Evolutionary conservation across 768 basidiomycete genomes (phyloP).

Genomic region (Gymnopilus dilepis): DNA sequence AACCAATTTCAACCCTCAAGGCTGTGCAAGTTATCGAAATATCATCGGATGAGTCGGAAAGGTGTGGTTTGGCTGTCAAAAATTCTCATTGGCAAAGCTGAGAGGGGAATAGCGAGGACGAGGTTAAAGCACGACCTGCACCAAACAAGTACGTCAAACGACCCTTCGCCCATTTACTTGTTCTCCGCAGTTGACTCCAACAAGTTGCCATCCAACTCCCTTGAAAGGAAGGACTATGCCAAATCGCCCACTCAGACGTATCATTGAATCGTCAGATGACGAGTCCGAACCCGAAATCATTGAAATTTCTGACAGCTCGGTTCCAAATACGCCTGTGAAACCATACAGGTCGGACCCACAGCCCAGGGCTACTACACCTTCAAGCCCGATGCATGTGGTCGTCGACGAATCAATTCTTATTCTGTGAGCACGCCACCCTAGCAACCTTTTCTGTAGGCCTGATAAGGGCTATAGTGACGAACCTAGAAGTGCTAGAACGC

Average conservation of each 20-base stretch:
- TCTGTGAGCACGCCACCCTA: conserved; percentile 30
- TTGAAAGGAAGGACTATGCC: conserved; percentile 10
- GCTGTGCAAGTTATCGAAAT: conserved; percentile 55
- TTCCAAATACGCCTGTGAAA: conserved; percentile 1
- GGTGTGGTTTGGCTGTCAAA: neutral
- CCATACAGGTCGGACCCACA: neutral
- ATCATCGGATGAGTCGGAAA: conserved; percentile 43
- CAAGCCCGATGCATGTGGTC: neutral
- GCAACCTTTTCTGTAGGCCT: neutral
- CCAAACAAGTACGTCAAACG: neutral
- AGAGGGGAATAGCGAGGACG: conserved; percentile 1
- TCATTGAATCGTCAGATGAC: conserved; percentile 42
- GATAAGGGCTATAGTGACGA: conserved; percentile 44
- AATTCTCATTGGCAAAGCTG: neutral
- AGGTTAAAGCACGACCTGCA: neutral
- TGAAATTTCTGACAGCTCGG: conserved; percentile 35
- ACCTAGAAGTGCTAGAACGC: conserved; percentile 53
- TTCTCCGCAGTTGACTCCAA: neutral
- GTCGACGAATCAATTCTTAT: conserved; percentile 36
- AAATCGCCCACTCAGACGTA: conserved; percentile 30
- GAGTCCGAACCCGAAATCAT: conserved; percentile 32
- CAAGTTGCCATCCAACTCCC: conserved; percentile 3
- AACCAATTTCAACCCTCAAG: neutral
- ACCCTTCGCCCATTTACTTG: neutral
- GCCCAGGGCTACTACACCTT: neutral